Evolutionary conservation across 1,284 basidiomycete genomes (phyloP).

Genomic region (Inonotus hispidus): DNA sequence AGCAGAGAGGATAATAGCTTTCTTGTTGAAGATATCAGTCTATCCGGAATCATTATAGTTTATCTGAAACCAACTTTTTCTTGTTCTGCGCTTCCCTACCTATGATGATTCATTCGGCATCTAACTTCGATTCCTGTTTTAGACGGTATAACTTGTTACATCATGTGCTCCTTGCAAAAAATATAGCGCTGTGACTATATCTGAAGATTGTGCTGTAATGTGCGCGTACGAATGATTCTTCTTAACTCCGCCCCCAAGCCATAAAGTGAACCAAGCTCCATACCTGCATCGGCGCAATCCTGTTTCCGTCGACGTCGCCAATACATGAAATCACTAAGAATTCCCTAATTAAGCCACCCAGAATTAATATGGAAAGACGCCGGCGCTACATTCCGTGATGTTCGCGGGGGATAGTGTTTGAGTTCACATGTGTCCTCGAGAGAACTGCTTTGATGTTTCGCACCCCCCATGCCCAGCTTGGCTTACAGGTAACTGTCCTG

Average conservation of each 20-base stretch:
- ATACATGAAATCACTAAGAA: not conserved
- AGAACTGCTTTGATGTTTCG: not conserved
- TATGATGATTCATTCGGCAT: not conserved
- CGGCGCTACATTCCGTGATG: no score
- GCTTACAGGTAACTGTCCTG: not conserved
- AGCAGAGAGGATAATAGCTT: constrained; percentile 53
- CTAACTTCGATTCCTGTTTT: not conserved
- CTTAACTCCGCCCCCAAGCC: not conserved
- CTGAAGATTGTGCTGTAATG: no score
- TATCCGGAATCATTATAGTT: constrained; percentile 81
- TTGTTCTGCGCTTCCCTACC: not conserved
- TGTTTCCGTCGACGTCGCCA: not conserved
- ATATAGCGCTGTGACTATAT: not conserved
- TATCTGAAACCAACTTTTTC: constrained; percentile 46
- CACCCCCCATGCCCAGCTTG: not conserved
- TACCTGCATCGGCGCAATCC: not conserved
- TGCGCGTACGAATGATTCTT: no score
- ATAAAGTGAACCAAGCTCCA: no score
- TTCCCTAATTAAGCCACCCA: not conserved
- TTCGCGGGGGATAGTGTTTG: no score
- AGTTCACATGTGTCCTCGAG: no score
- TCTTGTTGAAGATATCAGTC: constrained; percentile 59
- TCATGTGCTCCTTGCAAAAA: not conserved
- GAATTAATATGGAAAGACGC: not conserved
- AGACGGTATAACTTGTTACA: not conserved